Evolutionary conservation across 1,284 basidiomycete species (phyloP), one percentile per base, ranked within the genome.

Genomic region (Fomitopsis schrenkii): DNA sequence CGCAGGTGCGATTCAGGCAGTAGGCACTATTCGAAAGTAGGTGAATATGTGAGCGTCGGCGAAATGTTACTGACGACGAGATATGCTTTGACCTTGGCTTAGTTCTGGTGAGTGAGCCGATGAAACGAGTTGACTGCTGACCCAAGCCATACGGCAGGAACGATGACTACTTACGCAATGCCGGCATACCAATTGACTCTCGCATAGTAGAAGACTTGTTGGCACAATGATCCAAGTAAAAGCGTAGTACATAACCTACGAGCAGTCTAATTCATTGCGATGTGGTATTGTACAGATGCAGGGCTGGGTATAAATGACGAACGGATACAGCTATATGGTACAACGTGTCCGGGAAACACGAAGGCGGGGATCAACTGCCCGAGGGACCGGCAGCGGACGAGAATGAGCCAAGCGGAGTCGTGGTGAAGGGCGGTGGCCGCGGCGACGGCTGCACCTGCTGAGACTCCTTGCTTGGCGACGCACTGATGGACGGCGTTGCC

Each of bases 11-110:
- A 95, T 74, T 92, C 91, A 14, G 94, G 93, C 0, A 85, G 77
- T 58, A 79, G 93, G 61, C 93, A 95, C 80, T 93, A 95, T 73
- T 94, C 92, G 61, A 96, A 95, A 83, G 90, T 92, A 50, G 12
- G 48, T 62, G 57, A 14, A 55, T 40, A 30, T 46, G 36, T 14
- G 28, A 57, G 56, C 3, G 36, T 50, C 48, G 48, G 5, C 14
- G 14, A 26, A 0, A 26, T 10, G 35, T 12, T 9, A 53, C 44
- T 61, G 2, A 60, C 22, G 10, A 54, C 59, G 26, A 44, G 5
- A 15, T 38, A 28, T 46, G 14, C n/a, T 26, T 26, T 5, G 26
- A 26, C 30, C 2, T 33, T 22, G 28, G 19, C 14, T 33, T 57
- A 81, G 80, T 81, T 81, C 66, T 82, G 79, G 80, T 80, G 62